Conservation (phyloP, 2,329 filamentous ascomycete species). For the Colletotrichum zoysiae region DNA sequence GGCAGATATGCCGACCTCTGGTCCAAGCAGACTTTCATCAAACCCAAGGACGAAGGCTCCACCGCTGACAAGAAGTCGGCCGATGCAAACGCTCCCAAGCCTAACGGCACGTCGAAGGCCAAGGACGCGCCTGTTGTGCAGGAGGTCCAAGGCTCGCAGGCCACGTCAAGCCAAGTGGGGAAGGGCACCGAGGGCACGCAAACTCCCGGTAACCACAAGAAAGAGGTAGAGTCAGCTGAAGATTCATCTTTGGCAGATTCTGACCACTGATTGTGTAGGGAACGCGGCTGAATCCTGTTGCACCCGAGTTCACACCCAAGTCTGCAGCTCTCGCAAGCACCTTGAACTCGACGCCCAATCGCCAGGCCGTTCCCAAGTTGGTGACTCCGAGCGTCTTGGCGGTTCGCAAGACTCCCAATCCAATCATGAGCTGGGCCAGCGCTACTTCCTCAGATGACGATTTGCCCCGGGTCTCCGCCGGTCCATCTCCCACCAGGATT, state of each 20-base stretch:
- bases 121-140: constrained; percentile 48
- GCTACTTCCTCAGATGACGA: constrained; percentile 25
- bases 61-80: constrained; percentile 6
- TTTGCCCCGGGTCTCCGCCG: neutral
- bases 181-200: constrained; percentile 45
- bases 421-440: constrained; percentile 29
- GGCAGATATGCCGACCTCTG: constrained; percentile 75
- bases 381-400: neutral
- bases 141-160: constrained; percentile 39
- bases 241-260: constrained; percentile 50
- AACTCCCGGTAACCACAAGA: constrained; percentile 53
- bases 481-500: neutral
- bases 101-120: constrained; percentile 51
- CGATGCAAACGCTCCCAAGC: constrained; percentile 55
- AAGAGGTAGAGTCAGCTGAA: constrained; percentile 62
- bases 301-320: constrained; percentile 67
- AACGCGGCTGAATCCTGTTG: constrained; percentile 67
- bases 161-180: constrained; percentile 44
- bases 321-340: constrained; percentile 40
- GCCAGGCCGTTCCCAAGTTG: constrained; percentile 37
- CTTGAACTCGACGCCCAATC: constrained; percentile 37
- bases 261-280: constrained; percentile 59
- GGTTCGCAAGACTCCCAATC: neutral
- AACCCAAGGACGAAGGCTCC: constrained; percentile 56
- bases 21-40: constrained; percentile 71